Conservation (phyloP, 2,329 filamentous ascomycete species). For the Clarireedia paspali region DNA sequence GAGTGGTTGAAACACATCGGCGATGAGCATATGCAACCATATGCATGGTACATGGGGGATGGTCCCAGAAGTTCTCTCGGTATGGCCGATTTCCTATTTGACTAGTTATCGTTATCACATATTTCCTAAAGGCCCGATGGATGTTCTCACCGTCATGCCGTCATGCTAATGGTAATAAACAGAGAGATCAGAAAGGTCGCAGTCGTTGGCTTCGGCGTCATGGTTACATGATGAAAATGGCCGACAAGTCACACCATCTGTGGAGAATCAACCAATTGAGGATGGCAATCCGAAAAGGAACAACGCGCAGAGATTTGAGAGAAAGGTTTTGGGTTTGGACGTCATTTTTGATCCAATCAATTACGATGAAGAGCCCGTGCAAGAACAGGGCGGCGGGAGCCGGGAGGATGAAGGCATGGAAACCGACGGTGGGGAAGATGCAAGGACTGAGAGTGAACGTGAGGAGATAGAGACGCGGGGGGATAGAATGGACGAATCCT, state of each 20-base stretch:
- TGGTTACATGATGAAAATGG: conserved; percentile 47
- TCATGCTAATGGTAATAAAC: neutral
- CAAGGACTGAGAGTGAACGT: too few relatives aligned
- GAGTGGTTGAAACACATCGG: conserved; percentile 46
- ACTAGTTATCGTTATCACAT: neutral
- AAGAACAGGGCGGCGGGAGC: neutral
- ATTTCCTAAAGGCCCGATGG: neutral
- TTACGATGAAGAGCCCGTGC: neutral
- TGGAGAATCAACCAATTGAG: conserved; percentile 45
- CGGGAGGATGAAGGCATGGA: neutral
- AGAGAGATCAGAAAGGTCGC: conserved; percentile 9
- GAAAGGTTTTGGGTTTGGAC: conserved; percentile 8
- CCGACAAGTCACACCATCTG: conserved; percentile 50
- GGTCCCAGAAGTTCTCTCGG: conserved; percentile 36
- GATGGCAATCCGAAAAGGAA: conserved; percentile 26
- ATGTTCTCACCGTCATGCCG: neutral
- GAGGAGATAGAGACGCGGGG: too few relatives aligned
- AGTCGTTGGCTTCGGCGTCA: conserved; percentile 8
- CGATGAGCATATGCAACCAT: conserved; percentile 42
- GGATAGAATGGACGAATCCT: neutral
- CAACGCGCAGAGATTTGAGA: conserved; percentile 19
- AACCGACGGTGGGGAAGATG: neutral
- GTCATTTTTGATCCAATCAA: conserved; percentile 9
- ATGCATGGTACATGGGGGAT: conserved; percentile 53
- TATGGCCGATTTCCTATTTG: conserved; percentile 8